Evolutionary conservation across 2,329 filamentous ascomycete genomes (phyloP).

Genomic region (Penicillium sumatraense): DNA sequence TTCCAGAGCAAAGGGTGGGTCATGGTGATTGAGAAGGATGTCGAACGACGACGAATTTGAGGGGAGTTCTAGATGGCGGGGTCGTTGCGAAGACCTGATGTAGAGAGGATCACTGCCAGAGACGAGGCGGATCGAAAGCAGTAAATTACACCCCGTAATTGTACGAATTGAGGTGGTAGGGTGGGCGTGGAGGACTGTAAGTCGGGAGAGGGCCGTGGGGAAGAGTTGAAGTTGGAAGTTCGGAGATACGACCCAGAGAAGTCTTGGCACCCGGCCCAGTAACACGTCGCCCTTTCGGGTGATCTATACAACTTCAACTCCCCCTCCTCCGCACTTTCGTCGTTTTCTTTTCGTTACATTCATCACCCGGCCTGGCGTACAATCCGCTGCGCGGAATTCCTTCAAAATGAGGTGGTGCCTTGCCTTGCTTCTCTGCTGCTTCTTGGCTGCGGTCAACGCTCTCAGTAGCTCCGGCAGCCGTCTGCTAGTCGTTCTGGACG

Average conservation of each 20-base stretch:
- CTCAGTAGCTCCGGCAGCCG: slow-evolving; percentile 78
- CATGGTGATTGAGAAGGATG: slow-evolving; percentile 39
- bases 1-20: slow-evolving; percentile 79
- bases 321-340: slow-evolving; percentile 19
- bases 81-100: slow-evolving; percentile 5
- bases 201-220: slow-evolving; percentile 29
- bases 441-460: slow-evolving; percentile 61
- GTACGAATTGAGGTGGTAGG: slow-evolving; percentile 9
- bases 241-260: slow-evolving; percentile 31
- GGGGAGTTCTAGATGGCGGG: slow-evolving; percentile 24
- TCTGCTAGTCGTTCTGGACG: slow-evolving; percentile 84
- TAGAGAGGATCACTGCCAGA: slow-evolving; percentile 4
- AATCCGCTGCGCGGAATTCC: slow-evolving; percentile 41
- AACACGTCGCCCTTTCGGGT: slow-evolving; percentile 49
- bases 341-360: slow-evolving; percentile 20
- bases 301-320: slow-evolving; percentile 28
- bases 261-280: slow-evolving; percentile 47
- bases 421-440: slow-evolving; percentile 70
- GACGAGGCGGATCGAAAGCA: slow-evolving; percentile 3
- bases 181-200: slow-evolving; percentile 20
- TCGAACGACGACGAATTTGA: slow-evolving; percentile 22
- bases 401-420: slow-evolving; percentile 74
- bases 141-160: slow-evolving; percentile 8
- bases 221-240: slow-evolving; percentile 36
- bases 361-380: slow-evolving; percentile 19